phyloP scores from a whole-genome alignment of 2,329 filamentous ascomycete species.

The Trichoderma asperellum region DNA sequence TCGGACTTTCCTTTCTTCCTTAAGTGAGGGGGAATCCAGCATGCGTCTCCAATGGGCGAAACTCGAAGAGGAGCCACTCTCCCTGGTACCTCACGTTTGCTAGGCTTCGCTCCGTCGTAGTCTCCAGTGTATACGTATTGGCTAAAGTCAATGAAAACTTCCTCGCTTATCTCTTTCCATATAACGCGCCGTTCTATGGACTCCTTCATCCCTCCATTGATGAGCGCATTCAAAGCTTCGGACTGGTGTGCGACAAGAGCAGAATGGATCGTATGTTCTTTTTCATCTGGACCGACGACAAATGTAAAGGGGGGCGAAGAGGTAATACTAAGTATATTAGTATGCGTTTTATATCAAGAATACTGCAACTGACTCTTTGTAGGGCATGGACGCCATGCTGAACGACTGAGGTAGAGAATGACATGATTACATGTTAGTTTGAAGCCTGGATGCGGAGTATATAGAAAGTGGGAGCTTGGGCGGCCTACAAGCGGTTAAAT shows the following conservation, averaged over 20 bases:
- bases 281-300: background rate
- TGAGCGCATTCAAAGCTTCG: background rate
- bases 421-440: background rate
- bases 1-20: too few species aligned
- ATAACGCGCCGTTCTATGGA: background rate
- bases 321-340: background rate
- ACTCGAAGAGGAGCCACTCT: background rate
- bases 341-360: background rate
- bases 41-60: too few species aligned
- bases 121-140: constrained; percentile 7
- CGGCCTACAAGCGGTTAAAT: background rate
- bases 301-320: background rate
- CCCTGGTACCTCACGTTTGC: background rate
- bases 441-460: background rate
- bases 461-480: background rate
- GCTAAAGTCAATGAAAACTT: background rate
- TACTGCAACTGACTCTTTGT: background rate
- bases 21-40: too few species aligned
- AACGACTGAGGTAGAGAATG: background rate
- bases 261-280: background rate
- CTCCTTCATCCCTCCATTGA: constrained; percentile 5
- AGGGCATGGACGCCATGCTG: background rate
- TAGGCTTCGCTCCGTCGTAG: background rate
- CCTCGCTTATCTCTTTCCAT: background rate
- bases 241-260: background rate